Evolutionary conservation across 371 early-diverging fungal species (phyloP).

Genomic region (Blakeslea trispora): DNA sequence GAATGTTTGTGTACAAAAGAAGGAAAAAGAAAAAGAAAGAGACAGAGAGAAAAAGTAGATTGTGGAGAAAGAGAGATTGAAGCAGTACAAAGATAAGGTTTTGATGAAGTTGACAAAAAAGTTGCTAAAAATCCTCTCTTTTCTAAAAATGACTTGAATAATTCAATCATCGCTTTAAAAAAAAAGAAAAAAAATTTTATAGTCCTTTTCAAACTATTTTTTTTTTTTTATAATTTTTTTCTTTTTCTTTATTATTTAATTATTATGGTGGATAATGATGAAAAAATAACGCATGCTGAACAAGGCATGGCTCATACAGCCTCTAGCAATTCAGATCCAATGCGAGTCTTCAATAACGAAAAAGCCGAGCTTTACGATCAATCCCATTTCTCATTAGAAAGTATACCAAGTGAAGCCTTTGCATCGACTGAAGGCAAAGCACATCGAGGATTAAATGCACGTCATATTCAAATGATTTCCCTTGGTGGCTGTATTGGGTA

Average conservation of each 20-base stretch:
- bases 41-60: too few species aligned
- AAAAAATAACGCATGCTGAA: constrained; percentile 15
- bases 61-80: too few species aligned
- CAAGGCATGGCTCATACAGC: constrained; percentile 7
- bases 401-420: constrained; percentile 2
- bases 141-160: too few species aligned
- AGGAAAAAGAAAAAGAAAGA: too few species aligned
- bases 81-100: too few species aligned
- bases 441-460: constrained; percentile 67
- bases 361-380: constrained; percentile 25
- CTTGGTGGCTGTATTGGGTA: constrained; percentile 63
- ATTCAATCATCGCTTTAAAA: too few species aligned
- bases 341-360: constrained; percentile 24
- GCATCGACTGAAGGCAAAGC: constrained; percentile 3
- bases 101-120: too few species aligned
- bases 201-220: background rate
- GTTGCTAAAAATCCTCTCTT: too few species aligned
- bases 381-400: constrained; percentile 21
- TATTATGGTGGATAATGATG: background rate
- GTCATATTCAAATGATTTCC: constrained; percentile 84
- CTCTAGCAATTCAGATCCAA: constrained; percentile 15
- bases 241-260: background rate
- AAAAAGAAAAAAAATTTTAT: background rate
- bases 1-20: too few species aligned
- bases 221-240: background rate